Evolutionary conservation across 345 rosid species (phyloP).

Genomic region (Salix dunnii): DNA sequence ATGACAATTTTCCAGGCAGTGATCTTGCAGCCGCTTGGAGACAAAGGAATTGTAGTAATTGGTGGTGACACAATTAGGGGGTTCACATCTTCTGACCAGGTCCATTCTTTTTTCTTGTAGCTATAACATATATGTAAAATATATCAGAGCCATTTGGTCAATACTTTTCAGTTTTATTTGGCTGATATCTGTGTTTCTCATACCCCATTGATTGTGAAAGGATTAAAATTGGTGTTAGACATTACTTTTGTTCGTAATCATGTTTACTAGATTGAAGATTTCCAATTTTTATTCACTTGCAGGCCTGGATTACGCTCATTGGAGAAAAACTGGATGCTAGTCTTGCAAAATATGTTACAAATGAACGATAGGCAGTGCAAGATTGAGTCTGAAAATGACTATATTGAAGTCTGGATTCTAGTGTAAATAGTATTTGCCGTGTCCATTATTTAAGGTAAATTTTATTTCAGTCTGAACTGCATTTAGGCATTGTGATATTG

Average conservation of each 20-base stretch:
- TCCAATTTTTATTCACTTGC: slow-evolving; percentile 17
- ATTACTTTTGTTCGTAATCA: neutral
- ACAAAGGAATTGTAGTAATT: slow-evolving; percentile 62
- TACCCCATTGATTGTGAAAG: neutral
- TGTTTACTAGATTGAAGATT: neutral
- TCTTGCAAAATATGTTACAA: slow-evolving; percentile 40
- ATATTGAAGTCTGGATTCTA: neutral
- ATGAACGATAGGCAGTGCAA: slow-evolving; percentile 25
- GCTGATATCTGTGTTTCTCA: neutral
- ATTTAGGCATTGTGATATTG: neutral
- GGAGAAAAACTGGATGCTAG: slow-evolving; percentile 85
- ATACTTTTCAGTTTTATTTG: neutral
- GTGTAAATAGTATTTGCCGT: neutral
- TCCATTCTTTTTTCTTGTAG: slow-evolving; percentile 12
- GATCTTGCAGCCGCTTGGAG: slow-evolving; percentile 89
- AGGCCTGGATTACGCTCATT: slow-evolving; percentile 80
- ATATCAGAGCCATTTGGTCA: neutral
- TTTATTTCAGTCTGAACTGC: neutral
- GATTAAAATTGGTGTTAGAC: neutral
- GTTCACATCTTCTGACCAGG: slow-evolving; percentile 89
- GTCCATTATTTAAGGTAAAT: slow-evolving; percentile 21
- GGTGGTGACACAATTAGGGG: slow-evolving; percentile 94
- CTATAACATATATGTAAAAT: neutral
- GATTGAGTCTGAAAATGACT: slow-evolving; percentile 26
- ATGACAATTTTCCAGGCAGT: slow-evolving; percentile 55